Conservation (phyloP, 148 eudicot species). For the Simmondsia chinensis region DNA sequence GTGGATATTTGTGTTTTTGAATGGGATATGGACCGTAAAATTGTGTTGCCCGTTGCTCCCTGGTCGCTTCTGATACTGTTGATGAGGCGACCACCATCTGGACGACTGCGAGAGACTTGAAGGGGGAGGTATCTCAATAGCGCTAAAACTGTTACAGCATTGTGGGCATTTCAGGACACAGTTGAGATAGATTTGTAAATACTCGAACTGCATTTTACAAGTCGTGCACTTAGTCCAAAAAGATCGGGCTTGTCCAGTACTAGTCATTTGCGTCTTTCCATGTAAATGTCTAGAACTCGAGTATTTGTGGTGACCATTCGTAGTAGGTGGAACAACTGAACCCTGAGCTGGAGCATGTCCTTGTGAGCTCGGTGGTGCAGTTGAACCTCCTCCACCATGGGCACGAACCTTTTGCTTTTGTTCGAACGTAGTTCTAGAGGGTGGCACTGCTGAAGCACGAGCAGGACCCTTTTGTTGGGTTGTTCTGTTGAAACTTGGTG, state of each 20-base stretch:
- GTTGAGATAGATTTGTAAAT: constrained; percentile 41
- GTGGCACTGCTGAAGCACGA: too few relatives aligned
- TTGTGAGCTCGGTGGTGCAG: constrained; percentile 19
- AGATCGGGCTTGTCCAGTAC: constrained; percentile 17
- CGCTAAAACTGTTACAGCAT: constrained; percentile 36
- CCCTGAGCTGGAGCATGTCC: constrained; percentile 14
- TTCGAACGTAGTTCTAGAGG: neutral
- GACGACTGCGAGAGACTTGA: constrained; percentile 11
- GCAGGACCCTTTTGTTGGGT: neutral
- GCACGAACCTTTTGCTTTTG: constrained; percentile 8
- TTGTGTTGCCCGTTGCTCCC: too few relatives aligned
- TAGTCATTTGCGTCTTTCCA: too few relatives aligned
- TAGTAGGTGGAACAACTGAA: constrained; percentile 18
- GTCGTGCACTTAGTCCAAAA: constrained; percentile 55
- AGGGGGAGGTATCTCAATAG: constrained; percentile 44
- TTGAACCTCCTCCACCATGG: constrained; percentile 19
- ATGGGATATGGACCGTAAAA: too few relatives aligned
- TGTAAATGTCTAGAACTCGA: neutral
- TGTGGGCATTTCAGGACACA: constrained; percentile 46
- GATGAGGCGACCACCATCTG: constrained; percentile 11
- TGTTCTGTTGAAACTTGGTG: neutral
- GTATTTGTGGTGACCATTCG: constrained; percentile 26
- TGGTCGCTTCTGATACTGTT: constrained; percentile 20
- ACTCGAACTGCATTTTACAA: constrained; percentile 67
- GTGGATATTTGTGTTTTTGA: too few relatives aligned